Evolutionary conservation across 495 filamentous ascomycete genomes (phyloP).

Genomic region (Aspergillus panamensis): DNA sequence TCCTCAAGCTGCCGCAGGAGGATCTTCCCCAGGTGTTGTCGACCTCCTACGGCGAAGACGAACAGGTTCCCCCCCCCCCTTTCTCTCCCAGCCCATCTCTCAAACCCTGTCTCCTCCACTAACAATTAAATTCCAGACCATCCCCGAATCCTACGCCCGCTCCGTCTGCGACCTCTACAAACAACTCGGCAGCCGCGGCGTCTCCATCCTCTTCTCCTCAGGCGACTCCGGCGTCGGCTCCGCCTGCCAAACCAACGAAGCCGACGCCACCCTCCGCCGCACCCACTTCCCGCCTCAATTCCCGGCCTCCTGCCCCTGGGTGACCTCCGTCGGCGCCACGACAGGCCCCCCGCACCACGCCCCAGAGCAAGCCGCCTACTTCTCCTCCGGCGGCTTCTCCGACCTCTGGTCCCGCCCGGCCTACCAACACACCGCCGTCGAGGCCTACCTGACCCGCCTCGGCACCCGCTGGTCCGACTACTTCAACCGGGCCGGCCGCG

Average conservation of each 20-base stretch:
- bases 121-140: conserved; percentile 43
- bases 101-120: background rate
- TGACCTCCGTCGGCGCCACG: conserved; percentile 71
- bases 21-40: conserved; percentile 72
- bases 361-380: conserved; percentile 56
- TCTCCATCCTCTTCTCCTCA: conserved; percentile 66
- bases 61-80: conserved; percentile 41
- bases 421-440: conserved; percentile 60
- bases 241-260: conserved; percentile 63
- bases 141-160: conserved; percentile 62
- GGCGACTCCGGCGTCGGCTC: conserved; percentile 71
- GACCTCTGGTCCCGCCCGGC: conserved; percentile 57
- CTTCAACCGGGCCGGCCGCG: conserved; percentile 63
- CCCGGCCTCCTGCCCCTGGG: conserved; percentile 69
- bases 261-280: conserved; percentile 49
- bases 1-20: conserved; percentile 45
- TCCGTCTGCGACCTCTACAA: conserved; percentile 67
- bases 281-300: conserved; percentile 67
- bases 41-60: conserved; percentile 79
- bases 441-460: conserved; percentile 50
- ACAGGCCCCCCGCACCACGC: conserved; percentile 41
- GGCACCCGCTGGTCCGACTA: conserved; percentile 45
- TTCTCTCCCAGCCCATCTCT: background rate
- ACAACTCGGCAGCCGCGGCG: conserved; percentile 72
- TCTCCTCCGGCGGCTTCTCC: conserved; percentile 67